A percentile compares a stretch with the other conserved stretches of the same genome.
These are phyloP conservation scores for Nitzschia palea DNA, from an alignment of 108 stramenopile species.

Conservation along the genomic window DNA sequence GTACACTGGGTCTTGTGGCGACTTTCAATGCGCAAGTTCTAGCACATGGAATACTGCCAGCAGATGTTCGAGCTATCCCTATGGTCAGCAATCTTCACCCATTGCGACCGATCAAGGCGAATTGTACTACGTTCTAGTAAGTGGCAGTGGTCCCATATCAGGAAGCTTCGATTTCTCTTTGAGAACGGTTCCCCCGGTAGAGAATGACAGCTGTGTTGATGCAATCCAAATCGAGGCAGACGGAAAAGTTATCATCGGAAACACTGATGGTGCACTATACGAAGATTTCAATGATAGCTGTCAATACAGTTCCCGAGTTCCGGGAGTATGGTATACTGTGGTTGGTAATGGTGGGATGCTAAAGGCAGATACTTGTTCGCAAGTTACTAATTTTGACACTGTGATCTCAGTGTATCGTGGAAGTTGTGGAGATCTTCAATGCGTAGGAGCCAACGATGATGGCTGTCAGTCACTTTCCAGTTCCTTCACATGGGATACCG, in stretches of 20 bases:
- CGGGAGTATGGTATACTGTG: slow-evolving; percentile 22
- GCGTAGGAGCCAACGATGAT: slow-evolving; percentile 18
- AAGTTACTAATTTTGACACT: slow-evolving; percentile 19
- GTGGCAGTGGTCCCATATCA: neutral
- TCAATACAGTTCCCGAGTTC: neutral
- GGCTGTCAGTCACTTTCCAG: slow-evolving; percentile 4
- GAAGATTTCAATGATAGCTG: slow-evolving; percentile 3
- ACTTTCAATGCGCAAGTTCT: slow-evolving; percentile 4
- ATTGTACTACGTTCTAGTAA: slow-evolving; percentile 6
- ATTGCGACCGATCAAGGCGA: neutral
- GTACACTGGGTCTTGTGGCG: slow-evolving; percentile 10
- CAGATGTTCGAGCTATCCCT: neutral
- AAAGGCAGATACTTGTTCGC: slow-evolving; percentile 15
- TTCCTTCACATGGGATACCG: slow-evolving; percentile 8
- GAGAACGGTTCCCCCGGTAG: neutral
- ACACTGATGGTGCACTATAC: neutral
- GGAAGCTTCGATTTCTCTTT: slow-evolving; percentile 1
- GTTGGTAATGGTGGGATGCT: slow-evolving; percentile 8
- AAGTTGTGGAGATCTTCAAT: slow-evolving; percentile 11
- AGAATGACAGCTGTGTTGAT: slow-evolving; percentile 12
- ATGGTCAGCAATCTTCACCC: neutral
- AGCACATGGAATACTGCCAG: neutral
- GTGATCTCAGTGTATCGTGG: slow-evolving; percentile 10
- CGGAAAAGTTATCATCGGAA: neutral
- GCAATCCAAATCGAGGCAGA: neutral